Conservation (phyloP, 106 monocot genomes). For the Dendrobium officinale region DNA sequence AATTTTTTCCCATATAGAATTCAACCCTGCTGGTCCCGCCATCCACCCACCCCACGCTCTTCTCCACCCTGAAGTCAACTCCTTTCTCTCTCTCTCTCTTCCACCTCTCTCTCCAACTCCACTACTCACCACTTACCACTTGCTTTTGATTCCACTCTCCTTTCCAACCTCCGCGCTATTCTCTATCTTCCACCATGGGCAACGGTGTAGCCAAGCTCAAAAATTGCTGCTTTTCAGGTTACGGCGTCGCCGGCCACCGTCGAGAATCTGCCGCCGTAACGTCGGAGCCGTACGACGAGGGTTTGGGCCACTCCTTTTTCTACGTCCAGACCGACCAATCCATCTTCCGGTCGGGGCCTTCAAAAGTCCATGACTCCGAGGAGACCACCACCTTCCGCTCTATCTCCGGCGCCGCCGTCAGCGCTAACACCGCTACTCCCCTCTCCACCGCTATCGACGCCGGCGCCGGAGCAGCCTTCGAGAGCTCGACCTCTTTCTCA, state of each 20-base stretch:
- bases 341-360: constrained; percentile 13
- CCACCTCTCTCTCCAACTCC: background rate
- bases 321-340: constrained; percentile 35
- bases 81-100: background rate
- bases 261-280: constrained; percentile 30
- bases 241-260: constrained; percentile 10
- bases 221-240: constrained; percentile 15
- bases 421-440: constrained; percentile 11
- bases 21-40: constrained; percentile 5
- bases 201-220: constrained; percentile 35
- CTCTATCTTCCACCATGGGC: constrained; percentile 25
- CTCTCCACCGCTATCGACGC: background rate
- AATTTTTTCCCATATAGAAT: background rate
- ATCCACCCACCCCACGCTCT: constrained; percentile 3
- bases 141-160: background rate
- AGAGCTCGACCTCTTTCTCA: constrained; percentile 46
- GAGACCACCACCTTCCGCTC: constrained; percentile 21
- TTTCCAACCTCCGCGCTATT: background rate
- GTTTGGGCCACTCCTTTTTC: constrained; percentile 82
- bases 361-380: constrained; percentile 13
- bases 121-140: background rate
- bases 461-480: constrained; percentile 18
- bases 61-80: constrained; percentile 1
- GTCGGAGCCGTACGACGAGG: constrained; percentile 58
- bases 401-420: constrained; percentile 30